These are phyloP conservation scores for Dipodascus geniculatus DNA, from an alignment of 805 yeast genomes.

Conservation along the genomic window DNA sequence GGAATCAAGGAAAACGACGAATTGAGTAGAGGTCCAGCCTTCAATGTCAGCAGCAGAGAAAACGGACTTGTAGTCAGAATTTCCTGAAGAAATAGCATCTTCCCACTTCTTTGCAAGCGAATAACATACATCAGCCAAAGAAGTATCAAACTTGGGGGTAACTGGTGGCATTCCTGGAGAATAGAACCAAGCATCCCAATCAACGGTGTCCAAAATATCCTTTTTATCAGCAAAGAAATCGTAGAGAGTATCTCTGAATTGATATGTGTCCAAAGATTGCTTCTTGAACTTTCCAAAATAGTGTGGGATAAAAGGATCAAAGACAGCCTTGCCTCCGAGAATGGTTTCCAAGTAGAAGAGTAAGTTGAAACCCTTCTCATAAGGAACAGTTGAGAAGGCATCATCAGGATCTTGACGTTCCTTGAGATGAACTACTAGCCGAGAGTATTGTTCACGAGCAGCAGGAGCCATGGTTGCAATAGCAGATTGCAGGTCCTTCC, in stretches of 20 bases:
- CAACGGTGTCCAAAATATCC: slow-evolving; percentile 50
- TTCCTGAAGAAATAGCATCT: slow-evolving; percentile 21
- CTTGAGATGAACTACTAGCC: slow-evolving; percentile 60
- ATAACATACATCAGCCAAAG: slow-evolving; percentile 63
- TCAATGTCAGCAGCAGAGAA: slow-evolving; percentile 42
- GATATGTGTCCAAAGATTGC: slow-evolving; percentile 67
- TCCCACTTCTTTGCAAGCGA: slow-evolving; percentile 58
- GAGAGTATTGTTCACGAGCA: slow-evolving; percentile 35
- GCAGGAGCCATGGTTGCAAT: slow-evolving; percentile 51
- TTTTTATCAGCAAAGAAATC: slow-evolving; percentile 40
- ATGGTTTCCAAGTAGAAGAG: slow-evolving; percentile 60
- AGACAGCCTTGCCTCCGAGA: slow-evolving; percentile 51
- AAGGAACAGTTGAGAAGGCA: slow-evolving; percentile 77
- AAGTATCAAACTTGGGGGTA: slow-evolving; percentile 68
- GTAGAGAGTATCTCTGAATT: slow-evolving; percentile 65
- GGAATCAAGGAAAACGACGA: slow-evolving; percentile 66
- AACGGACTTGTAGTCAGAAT: slow-evolving; percentile 11
- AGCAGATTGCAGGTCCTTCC: slow-evolving; percentile 66
- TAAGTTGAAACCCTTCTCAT: slow-evolving; percentile 81
- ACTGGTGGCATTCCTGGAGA: slow-evolving; percentile 76
- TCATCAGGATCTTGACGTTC: slow-evolving; percentile 66
- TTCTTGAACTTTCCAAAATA: slow-evolving; percentile 63
- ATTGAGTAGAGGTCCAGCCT: slow-evolving; percentile 60
- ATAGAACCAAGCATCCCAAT: slow-evolving; percentile 79
- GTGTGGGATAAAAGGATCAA: slow-evolving; percentile 70